Evolutionary conservation across 306 rosid genomes (phyloP).

Genomic region (Rubus parviflorus): DNA sequence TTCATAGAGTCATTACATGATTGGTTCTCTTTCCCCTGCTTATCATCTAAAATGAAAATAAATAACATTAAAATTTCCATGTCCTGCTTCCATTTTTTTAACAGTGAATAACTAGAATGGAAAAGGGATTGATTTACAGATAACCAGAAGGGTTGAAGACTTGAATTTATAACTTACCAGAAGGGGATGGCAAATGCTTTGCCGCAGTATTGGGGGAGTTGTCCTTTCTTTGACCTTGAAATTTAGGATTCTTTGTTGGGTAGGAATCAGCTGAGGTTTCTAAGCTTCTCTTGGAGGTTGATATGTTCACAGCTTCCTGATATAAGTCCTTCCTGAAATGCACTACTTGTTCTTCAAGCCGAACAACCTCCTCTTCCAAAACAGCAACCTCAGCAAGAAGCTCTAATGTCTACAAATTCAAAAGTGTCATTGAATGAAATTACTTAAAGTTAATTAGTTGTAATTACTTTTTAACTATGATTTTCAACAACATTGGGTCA

Average conservation of each 20-base stretch:
- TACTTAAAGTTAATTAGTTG: background rate
- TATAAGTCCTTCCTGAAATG: slow-evolving; percentile 74
- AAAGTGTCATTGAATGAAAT: slow-evolving; percentile 23
- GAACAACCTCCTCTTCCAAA: slow-evolving; percentile 88
- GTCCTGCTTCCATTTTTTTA: background rate
- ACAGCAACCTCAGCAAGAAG: slow-evolving; percentile 97
- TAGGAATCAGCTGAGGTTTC: slow-evolving; percentile 40
- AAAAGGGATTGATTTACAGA: background rate
- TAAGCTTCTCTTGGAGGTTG: slow-evolving; percentile 59
- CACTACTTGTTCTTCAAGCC: slow-evolving; percentile 83
- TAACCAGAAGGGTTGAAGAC: slow-evolving; percentile 7
- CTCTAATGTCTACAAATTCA: slow-evolving; percentile 55
- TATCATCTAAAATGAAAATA: slow-evolving; percentile 50
- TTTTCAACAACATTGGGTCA: background rate
- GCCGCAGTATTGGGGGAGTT: slow-evolving; percentile 22
- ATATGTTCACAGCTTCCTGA: slow-evolving; percentile 72
- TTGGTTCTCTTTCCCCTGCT: slow-evolving; percentile 64
- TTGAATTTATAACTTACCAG: slow-evolving; percentile 40
- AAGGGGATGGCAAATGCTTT: slow-evolving; percentile 22
- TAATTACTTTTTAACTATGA: background rate
- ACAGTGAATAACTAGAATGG: background rate
- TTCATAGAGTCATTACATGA: slow-evolving; percentile 37
- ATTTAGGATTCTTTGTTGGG: slow-evolving; percentile 36
- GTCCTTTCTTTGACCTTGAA: slow-evolving; percentile 35
- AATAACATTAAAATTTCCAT: slow-evolving; percentile 4